A percentile compares a stretch with the other conserved stretches of the same genome.
Conservation (phyloP, 129 eudicot species). For the Escallonia herrerae region DNA sequence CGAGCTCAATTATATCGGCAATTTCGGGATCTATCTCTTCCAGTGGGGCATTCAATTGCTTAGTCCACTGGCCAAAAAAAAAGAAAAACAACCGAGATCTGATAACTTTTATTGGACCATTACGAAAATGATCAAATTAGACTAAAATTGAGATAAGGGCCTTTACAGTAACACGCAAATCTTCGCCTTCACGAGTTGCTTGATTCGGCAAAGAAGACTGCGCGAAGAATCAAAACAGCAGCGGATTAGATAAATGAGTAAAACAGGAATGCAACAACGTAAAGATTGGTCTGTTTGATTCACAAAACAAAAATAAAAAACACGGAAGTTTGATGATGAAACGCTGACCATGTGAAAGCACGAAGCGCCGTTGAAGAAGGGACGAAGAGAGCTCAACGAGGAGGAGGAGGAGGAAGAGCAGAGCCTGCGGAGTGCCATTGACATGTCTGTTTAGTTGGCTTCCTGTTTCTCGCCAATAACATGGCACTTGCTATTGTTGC, state of each 20-base stretch:
- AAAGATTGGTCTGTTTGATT: neutral
- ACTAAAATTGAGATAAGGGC: neutral
- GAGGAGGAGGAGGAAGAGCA: slow-evolving; percentile 31
- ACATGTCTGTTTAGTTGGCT: slow-evolving; percentile 14
- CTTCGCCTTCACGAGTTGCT: slow-evolving; percentile 39
- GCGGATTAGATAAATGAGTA: neutral
- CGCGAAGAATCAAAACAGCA: neutral
- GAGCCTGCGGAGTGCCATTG: slow-evolving; percentile 62
- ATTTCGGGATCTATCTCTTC: slow-evolving; percentile 92
- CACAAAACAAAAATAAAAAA: neutral
- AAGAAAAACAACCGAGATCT: neutral
- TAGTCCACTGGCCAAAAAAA: slow-evolving; percentile 57
- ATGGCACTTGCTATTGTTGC: neutral
- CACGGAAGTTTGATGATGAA: neutral
- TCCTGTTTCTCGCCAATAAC: neutral
- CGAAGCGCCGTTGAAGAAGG: slow-evolving; percentile 33
- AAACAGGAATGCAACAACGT: neutral
- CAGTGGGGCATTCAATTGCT: slow-evolving; percentile 85
- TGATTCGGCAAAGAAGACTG: slow-evolving; percentile 73
- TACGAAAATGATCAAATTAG: neutral
- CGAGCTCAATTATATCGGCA: slow-evolving; percentile 85
- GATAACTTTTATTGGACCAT: too few relatives aligned
- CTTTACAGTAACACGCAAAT: slow-evolving; percentile 48
- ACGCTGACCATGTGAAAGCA: slow-evolving; percentile 37
- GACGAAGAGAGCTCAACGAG: slow-evolving; percentile 18